phyloP scores from a whole-genome alignment of 176 grass and related monocot genomes.

The Oryza punctata region DNA sequence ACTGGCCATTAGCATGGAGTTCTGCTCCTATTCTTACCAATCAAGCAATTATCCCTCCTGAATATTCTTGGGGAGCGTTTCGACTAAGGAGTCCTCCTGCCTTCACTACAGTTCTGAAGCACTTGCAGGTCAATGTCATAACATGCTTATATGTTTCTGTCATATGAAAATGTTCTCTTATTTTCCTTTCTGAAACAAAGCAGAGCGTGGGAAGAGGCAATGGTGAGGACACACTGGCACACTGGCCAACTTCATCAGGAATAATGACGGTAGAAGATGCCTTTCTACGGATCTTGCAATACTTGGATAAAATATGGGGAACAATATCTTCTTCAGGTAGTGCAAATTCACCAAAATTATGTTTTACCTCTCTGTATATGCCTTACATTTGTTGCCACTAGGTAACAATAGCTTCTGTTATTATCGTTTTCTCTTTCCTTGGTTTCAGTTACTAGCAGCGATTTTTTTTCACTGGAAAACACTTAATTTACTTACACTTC shows the following conservation, averaged over 20 bases:
- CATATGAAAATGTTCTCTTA: slow-evolving; percentile 28
- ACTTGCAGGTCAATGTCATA: slow-evolving; percentile 66
- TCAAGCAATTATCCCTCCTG: slow-evolving; percentile 82
- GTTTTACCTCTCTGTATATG: background rate
- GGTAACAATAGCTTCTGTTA: slow-evolving; percentile 9
- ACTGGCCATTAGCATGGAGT: slow-evolving; percentile 92
- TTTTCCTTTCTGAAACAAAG: slow-evolving; percentile 38
- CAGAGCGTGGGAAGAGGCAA: slow-evolving; percentile 92
- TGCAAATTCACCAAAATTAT: slow-evolving; percentile 32
- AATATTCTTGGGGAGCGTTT: slow-evolving; percentile 96
- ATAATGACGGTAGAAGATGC: slow-evolving; percentile 86
- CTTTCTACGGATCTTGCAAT: slow-evolving; percentile 78
- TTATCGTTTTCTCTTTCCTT: background rate
- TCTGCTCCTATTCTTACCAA: slow-evolving; percentile 84
- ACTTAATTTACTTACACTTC: background rate
- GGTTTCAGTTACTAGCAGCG: background rate
- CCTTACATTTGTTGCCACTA: background rate
- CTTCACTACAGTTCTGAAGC: slow-evolving; percentile 82
- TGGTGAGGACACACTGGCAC: slow-evolving; percentile 90
- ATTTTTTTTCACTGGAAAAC: slow-evolving; percentile 9
- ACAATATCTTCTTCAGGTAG: slow-evolving; percentile 83
- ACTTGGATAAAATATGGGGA: slow-evolving; percentile 89
- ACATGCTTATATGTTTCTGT: slow-evolving; percentile 25
- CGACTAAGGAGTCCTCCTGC: slow-evolving; percentile 77
- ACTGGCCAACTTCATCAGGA: slow-evolving; percentile 80